Evolutionary conservation across 2,329 filamentous ascomycete species (phyloP).

Genomic region (Geosmithia flava): DNA sequence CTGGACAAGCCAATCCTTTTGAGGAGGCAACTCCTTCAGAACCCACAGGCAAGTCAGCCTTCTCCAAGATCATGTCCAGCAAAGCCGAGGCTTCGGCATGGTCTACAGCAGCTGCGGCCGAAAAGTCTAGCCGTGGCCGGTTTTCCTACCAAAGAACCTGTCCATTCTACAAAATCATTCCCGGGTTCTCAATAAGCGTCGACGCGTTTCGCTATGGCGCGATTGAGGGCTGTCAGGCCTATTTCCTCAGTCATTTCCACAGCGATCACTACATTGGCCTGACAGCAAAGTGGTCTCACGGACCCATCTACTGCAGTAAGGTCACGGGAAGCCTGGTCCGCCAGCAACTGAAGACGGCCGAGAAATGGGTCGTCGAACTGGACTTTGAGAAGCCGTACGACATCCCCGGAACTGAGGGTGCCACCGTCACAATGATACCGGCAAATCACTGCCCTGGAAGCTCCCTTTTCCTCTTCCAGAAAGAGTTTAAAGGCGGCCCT

Average conservation of each 20-base stretch:
- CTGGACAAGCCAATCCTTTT: slow-evolving; percentile 74
- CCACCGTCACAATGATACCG: slow-evolving; percentile 83
- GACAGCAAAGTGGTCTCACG: slow-evolving; percentile 78
- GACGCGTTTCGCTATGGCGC: slow-evolving; percentile 95
- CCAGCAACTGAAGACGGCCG: slow-evolving; percentile 73
- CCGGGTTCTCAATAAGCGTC: slow-evolving; percentile 83
- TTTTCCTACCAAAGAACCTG: slow-evolving; percentile 83
- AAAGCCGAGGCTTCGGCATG: slow-evolving; percentile 87
- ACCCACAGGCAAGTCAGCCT: slow-evolving; percentile 50
- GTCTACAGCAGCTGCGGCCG: slow-evolving; percentile 72
- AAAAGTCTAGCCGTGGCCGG: slow-evolving; percentile 67
- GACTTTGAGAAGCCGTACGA: slow-evolving; percentile 74
- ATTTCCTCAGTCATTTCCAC: slow-evolving; percentile 96
- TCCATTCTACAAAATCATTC: slow-evolving; percentile 97
- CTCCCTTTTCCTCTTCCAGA: slow-evolving; percentile 87
- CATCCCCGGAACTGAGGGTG: slow-evolving; percentile 71
- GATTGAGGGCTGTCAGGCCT: slow-evolving; percentile 82
- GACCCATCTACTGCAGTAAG: slow-evolving; percentile 91
- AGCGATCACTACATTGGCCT: slow-evolving; percentile 95
- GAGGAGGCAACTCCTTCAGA: slow-evolving; percentile 28
- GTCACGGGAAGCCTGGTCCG: slow-evolving; percentile 84
- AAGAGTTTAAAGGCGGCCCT: slow-evolving; percentile 43
- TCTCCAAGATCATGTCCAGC: slow-evolving; percentile 83
- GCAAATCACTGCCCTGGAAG: slow-evolving; percentile 96
- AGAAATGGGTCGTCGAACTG: slow-evolving; percentile 72